Percentiles rank a stretch among this genome's conserved stretches.
Evolutionary conservation across 768 basidiomycete genomes (phyloP).

Genomic region (Kwoniella newhampshirensis): DNA sequence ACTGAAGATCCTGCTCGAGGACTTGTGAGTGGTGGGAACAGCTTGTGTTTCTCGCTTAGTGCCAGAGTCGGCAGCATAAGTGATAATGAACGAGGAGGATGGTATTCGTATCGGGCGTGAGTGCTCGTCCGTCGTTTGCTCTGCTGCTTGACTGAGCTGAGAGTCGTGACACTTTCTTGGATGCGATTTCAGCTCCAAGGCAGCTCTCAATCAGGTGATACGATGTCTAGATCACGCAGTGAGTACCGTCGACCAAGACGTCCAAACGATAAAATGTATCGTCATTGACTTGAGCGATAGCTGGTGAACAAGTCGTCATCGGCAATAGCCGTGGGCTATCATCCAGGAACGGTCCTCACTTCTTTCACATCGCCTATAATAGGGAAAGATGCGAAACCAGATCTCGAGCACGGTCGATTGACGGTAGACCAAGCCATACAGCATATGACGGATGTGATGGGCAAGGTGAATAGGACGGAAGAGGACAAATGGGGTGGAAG

Average conservation of each 20-base stretch:
- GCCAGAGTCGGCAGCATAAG: constrained; percentile 55
- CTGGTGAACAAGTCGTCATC: constrained; percentile 51
- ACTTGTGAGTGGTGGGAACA: constrained; percentile 33
- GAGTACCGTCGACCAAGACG: constrained; percentile 12
- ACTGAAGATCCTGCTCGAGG: constrained; percentile 52
- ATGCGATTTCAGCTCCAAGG: constrained; percentile 55
- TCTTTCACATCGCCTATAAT: constrained; percentile 48
- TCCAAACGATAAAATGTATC: too few species aligned
- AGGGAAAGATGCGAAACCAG: constrained; percentile 38
- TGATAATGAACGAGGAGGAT: constrained; percentile 55
- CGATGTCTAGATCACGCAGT: constrained; percentile 55
- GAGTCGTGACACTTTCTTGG: too few species aligned
- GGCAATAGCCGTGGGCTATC: constrained; percentile 50
- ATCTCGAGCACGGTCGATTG: constrained; percentile 52
- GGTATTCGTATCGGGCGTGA: constrained; percentile 51
- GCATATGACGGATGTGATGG: constrained; percentile 43
- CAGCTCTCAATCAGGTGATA: constrained; percentile 56
- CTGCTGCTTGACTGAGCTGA: neutral
- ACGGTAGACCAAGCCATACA: constrained; percentile 47
- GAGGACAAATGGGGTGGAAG: constrained; percentile 37
- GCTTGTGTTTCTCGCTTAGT: constrained; percentile 52
- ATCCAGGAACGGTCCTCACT: constrained; percentile 53
- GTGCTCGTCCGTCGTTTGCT: constrained; percentile 14
- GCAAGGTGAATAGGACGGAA: constrained; percentile 27
- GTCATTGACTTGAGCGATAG: too few species aligned